Evolutionary conservation across 2,329 filamentous ascomycete genomes (phyloP).

Genomic region (Lasiodiplodia hormozganensis): DNA sequence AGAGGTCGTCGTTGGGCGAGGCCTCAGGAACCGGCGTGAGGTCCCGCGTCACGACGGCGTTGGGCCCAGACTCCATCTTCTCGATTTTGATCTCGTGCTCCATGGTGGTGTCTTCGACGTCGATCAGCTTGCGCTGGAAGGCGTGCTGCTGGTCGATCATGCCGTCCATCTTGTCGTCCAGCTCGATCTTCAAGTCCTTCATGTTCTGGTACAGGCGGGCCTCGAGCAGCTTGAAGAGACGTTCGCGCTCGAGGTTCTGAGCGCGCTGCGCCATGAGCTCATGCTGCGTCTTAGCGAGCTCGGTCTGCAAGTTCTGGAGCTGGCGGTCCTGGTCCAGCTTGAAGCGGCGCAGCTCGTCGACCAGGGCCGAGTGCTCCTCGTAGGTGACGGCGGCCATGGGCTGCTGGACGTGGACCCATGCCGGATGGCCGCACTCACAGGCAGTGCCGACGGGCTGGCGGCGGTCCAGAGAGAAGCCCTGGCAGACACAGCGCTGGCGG

Average conservation of each 20-base stretch:
- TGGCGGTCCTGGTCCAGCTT: slow-evolving; percentile 41
- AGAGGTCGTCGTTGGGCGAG: slow-evolving; percentile 15
- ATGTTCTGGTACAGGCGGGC: slow-evolving; percentile 48
- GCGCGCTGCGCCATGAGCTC: slow-evolving; percentile 42
- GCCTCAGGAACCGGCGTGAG: slow-evolving; percentile 21
- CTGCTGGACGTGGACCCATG: slow-evolving; percentile 53
- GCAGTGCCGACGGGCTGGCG: slow-evolving; percentile 46
- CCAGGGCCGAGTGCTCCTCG: slow-evolving; percentile 44
- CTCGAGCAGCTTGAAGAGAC: slow-evolving; percentile 43
- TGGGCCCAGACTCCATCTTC: slow-evolving; percentile 38
- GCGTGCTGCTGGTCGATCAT: slow-evolving; percentile 50
- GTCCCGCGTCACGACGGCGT: slow-evolving; percentile 28
- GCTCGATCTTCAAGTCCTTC: slow-evolving; percentile 45
- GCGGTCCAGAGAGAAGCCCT: slow-evolving; percentile 49
- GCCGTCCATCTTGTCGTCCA: slow-evolving; percentile 50
- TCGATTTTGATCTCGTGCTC: slow-evolving; percentile 48
- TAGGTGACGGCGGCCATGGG: slow-evolving; percentile 43
- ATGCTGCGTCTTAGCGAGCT: slow-evolving; percentile 32
- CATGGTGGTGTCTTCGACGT: slow-evolving; percentile 50
- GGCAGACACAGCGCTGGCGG: slow-evolving; percentile 53
- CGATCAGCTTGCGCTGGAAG: slow-evolving; percentile 44
- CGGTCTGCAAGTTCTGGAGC: slow-evolving; percentile 43
- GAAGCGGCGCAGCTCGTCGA: slow-evolving; percentile 47
- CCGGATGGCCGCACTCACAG: slow-evolving; percentile 56
- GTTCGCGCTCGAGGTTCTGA: slow-evolving; percentile 43